These are phyloP conservation scores for Debaryomyces singareniensis DNA, from an alignment of 1,139 yeast genomes.

Conservation along the genomic window DNA sequence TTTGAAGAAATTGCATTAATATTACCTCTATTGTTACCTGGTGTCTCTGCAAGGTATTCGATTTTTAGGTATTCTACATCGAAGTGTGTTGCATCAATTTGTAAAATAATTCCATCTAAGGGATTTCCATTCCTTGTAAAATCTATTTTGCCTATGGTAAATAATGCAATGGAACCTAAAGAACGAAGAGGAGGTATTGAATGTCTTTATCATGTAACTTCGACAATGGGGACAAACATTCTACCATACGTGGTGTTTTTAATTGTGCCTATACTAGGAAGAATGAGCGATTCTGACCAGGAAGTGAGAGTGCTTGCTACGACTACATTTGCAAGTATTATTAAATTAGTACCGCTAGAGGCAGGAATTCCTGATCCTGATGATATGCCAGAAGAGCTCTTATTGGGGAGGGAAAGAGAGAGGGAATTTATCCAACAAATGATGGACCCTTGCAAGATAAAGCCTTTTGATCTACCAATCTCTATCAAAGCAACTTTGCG, in stretches of 20 bases:
- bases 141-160: slow-evolving; percentile 70
- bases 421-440: slow-evolving; percentile 93
- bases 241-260: slow-evolving; percentile 92
- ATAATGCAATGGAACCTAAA: slow-evolving; percentile 67
- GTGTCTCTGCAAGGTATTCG: slow-evolving; percentile 63
- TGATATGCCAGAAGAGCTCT: slow-evolving; percentile 78
- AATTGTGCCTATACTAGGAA: slow-evolving; percentile 92
- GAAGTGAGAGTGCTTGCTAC: slow-evolving; percentile 91
- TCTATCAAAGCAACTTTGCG: slow-evolving; percentile 89
- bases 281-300: slow-evolving; percentile 94
- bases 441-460: slow-evolving; percentile 96
- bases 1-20: slow-evolving; percentile 42
- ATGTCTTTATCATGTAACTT: slow-evolving; percentile 77
- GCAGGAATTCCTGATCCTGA: slow-evolving; percentile 97
- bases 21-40: slow-evolving; percentile 48
- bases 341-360: slow-evolving; percentile 92
- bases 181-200: slow-evolving; percentile 95
- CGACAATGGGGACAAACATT: slow-evolving; percentile 81
- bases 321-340: slow-evolving; percentile 93
- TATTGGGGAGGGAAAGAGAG: slow-evolving; percentile 88
- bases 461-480: slow-evolving; percentile 84
- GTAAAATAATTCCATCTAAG: slow-evolving; percentile 64
- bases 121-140: slow-evolving; percentile 82
- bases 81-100: slow-evolving; percentile 78
- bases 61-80: slow-evolving; percentile 90